phyloP scores from a whole-genome alignment of 2,329 filamentous ascomycete genomes.

The Clonostachys sp. region DNA sequence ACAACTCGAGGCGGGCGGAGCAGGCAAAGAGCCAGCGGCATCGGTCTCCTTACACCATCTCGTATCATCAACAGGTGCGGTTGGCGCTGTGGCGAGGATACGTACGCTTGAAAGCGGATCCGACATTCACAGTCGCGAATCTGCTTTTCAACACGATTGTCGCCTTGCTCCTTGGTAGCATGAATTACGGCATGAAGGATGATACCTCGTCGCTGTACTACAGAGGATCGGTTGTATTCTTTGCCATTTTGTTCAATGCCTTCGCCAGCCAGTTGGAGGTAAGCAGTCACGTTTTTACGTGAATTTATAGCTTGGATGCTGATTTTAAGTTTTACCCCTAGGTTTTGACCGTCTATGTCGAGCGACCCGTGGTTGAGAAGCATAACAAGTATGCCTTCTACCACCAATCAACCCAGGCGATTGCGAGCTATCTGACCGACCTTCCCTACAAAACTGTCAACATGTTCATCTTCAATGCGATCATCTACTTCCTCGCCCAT shows the following conservation, averaged over 20 bases:
- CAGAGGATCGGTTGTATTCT: slow-evolving; percentile 40
- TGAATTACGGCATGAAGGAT: slow-evolving; percentile 66
- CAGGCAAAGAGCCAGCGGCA: slow-evolving; percentile 49
- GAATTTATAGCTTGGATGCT: slow-evolving; percentile 3
- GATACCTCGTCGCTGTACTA: slow-evolving; percentile 60
- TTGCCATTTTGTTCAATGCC: slow-evolving; percentile 50
- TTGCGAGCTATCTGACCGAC: slow-evolving; percentile 49
- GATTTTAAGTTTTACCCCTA: slow-evolving; percentile 22
- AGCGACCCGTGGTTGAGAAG: slow-evolving; percentile 55
- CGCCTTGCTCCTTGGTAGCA: slow-evolving; percentile 67
- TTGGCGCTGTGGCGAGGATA: slow-evolving; percentile 45
- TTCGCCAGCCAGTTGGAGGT: slow-evolving; percentile 62
- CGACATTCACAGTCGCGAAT: slow-evolving; percentile 58
- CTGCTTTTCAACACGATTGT: slow-evolving; percentile 74
- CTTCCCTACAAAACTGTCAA: slow-evolving; percentile 54
- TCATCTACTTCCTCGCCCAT: slow-evolving; percentile 23
- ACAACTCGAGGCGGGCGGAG: slow-evolving; percentile 43
- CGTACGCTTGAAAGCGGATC: slow-evolving; percentile 69
- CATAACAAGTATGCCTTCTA: slow-evolving; percentile 46
- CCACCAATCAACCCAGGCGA: slow-evolving; percentile 50
- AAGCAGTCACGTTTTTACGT: slow-evolving; percentile 10
- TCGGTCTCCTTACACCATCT: slow-evolving; percentile 63
- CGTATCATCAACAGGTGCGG: slow-evolving; percentile 64
- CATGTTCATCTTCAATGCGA: slow-evolving; percentile 49
- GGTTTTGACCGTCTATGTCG: slow-evolving; percentile 58